Base-by-base conservation (phyloP, 257 asterid species). In the Solanum chiquidenum region DNA sequence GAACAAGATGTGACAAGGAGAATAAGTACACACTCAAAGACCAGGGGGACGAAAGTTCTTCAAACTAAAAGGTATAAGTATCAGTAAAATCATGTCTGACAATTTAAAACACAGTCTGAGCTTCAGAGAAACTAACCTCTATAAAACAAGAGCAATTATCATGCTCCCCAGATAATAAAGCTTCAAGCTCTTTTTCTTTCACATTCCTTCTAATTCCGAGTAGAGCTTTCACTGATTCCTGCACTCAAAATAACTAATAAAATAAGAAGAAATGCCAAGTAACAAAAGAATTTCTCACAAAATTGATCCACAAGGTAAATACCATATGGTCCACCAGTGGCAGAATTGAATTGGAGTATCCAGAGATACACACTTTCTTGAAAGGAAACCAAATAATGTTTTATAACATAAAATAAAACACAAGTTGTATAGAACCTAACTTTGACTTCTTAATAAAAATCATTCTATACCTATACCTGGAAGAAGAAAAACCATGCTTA, bases 151-250 rank as follows among this genome's bases (percentile, higher is more conserved):
- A 92, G 90, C 95, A 94, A 66, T 94, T 75, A 90, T 97, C 99
- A 40, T 95, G 98, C 90, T 97, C 98, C 91, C 92, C 98, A 23
- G 98, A 80, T 87, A 96, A 92, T 87, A 97, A 91, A 91, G 99
- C 99, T 93, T 94, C 98, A 44, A 95, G 96, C 92, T 97, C 99
- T 86, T 95, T 97, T 88, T 95, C 98, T 92, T 94, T 96, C 86
- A 94, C 55, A 83, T 87, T 82, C 87, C 92, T 94, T 91, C 99
- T 93, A 91, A 96, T 87, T 73, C 90, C 83, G 86, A 93, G 92
- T 87, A 97, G 89, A 84, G 98, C 97, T 83, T 93, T 90, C 93
- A 94, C 34, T 0, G 98, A 95, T 86, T 97, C 98, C 99, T 96
- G 92, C 87, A 91, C 86, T 87, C 34, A 82, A 74, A 87, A 89